Evolutionary conservation across 805 yeast genomes (phyloP).

Genomic region (Hanseniaspora meyeri): DNA sequence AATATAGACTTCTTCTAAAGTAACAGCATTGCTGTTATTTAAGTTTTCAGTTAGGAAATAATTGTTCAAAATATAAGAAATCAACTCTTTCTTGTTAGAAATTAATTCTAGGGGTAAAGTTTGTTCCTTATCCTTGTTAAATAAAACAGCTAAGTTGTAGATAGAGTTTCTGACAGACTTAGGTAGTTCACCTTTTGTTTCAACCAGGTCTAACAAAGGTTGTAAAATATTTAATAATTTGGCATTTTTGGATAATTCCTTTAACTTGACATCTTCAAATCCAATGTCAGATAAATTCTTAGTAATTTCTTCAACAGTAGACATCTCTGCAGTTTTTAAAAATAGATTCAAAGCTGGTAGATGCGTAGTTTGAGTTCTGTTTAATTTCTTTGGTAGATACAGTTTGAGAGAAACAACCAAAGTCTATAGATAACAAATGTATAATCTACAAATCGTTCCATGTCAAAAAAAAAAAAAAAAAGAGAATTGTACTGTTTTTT

Average conservation of each 20-base stretch:
- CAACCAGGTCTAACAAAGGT: conserved; percentile 39
- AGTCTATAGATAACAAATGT: too few species aligned
- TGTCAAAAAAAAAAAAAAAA: neutral
- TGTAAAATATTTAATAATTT: conserved; percentile 65
- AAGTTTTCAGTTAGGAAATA: conserved; percentile 11
- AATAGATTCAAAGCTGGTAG: neutral
- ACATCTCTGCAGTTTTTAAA: conserved; percentile 12
- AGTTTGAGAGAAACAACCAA: neutral
- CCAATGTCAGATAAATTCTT: conserved; percentile 37
- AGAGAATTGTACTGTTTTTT: neutral
- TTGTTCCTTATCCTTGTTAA: conserved; percentile 36
- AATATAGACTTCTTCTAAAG: conserved; percentile 59
- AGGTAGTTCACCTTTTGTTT: conserved; percentile 32
- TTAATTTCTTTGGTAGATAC: too few species aligned
- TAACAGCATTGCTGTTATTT: conserved; percentile 9
- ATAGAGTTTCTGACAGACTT: conserved; percentile 52
- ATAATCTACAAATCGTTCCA: too few species aligned
- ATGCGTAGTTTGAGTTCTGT: neutral
- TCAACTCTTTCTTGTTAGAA: conserved; percentile 25
- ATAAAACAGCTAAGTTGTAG: conserved; percentile 64
- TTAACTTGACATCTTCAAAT: conserved; percentile 57
- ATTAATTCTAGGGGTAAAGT: conserved; percentile 26
- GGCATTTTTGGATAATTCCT: conserved; percentile 73
- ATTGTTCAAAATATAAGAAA: conserved; percentile 31
- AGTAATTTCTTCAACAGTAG: conserved; percentile 28